Evolutionary conservation across 2,329 filamentous ascomycete species (phyloP).

Genomic region (Boeremia exigua): DNA sequence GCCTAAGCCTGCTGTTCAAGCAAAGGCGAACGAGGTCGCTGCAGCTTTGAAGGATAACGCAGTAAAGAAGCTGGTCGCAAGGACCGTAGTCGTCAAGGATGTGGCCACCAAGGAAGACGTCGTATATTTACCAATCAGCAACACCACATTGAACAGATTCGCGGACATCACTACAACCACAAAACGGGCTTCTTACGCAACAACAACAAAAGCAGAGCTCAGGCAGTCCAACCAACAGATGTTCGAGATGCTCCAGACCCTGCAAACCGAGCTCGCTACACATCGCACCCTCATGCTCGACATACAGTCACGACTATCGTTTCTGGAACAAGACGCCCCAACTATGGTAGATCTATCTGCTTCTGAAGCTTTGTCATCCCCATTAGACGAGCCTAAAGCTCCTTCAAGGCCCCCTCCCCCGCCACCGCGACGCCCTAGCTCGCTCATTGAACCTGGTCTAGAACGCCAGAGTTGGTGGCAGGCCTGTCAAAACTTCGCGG

Average conservation of each 20-base stretch:
- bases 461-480: constrained; percentile 32
- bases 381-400: constrained; percentile 16
- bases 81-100: background rate
- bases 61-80: background rate
- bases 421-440: constrained; percentile 8
- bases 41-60: background rate
- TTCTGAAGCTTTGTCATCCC: constrained; percentile 12
- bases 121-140: constrained; percentile 4
- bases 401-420: constrained; percentile 13
- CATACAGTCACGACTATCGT: constrained; percentile 36
- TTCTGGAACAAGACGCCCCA: constrained; percentile 32
- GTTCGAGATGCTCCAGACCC: constrained; percentile 37
- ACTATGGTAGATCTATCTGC: constrained; percentile 15
- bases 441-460: constrained; percentile 1
- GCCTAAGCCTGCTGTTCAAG: too few species aligned
- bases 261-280: constrained; percentile 34
- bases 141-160: constrained; percentile 14
- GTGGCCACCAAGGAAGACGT: background rate
- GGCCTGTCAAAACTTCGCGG: constrained; percentile 34
- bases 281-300: constrained; percentile 37
- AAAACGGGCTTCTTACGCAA: constrained; percentile 29
- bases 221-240: constrained; percentile 34
- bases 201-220: constrained; percentile 35
- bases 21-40: background rate
- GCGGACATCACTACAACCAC: constrained; percentile 17